Evolutionary conservation across 768 basidiomycete species (phyloP).

Genomic region (Podaxis rugospora): DNA sequence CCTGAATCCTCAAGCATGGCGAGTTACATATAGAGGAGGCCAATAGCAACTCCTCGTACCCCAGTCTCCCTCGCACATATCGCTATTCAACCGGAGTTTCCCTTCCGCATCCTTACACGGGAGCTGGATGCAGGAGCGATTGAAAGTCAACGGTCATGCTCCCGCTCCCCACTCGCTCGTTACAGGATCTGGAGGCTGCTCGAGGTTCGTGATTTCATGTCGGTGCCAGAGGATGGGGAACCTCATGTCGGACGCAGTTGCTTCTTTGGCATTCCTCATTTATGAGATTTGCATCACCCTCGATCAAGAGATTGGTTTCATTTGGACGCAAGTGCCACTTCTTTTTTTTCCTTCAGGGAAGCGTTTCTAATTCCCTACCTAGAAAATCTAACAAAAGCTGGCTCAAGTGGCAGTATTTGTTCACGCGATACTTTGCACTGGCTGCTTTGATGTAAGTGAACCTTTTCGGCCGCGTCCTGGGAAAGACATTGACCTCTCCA

Average conservation of each 20-base stretch:
- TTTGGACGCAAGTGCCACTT: constrained; percentile 28
- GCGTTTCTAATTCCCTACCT: neutral
- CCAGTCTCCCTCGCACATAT: neutral
- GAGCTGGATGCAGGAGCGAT: constrained; percentile 1
- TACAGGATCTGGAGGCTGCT: constrained; percentile 15
- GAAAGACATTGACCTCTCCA: neutral
- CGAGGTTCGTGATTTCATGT: constrained; percentile 16
- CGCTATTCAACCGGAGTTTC: neutral
- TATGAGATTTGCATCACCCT: constrained; percentile 31
- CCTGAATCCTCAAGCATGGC: constrained; percentile 7
- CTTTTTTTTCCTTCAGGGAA: neutral
- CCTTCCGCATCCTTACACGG: neutral
- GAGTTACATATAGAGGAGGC: constrained; percentile 8
- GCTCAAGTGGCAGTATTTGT: constrained; percentile 27
- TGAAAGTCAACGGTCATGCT: neutral
- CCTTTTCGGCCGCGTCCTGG: neutral
- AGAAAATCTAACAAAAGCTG: constrained; percentile 19
- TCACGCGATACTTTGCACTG: constrained; percentile 26
- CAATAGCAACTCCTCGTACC: neutral
- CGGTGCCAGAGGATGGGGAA: neutral
- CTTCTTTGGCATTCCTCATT: constrained; percentile 26
- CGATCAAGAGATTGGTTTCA: constrained; percentile 28
- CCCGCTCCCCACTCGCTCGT: neutral
- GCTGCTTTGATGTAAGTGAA: constrained; percentile 21
- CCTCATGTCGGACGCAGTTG: constrained; percentile 17